A percentile compares a stretch with the other conserved stretches of the same genome.
Evolutionary conservation across 495 filamentous ascomycete genomes (phyloP).

Genomic region (Choiromyces venosus): DNA sequence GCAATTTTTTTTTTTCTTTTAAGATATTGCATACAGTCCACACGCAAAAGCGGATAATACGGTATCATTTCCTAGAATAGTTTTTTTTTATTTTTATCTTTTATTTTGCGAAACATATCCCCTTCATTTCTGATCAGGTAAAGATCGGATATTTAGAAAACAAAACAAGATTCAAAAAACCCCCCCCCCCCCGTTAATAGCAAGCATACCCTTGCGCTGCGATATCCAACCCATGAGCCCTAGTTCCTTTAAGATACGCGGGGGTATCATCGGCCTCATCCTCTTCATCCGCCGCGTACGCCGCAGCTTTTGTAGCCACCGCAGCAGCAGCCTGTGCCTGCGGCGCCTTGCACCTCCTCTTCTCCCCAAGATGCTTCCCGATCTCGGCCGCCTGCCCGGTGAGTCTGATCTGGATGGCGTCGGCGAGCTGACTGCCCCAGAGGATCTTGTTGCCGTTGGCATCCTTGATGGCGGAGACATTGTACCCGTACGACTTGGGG

Average conservation of each 20-base stretch:
- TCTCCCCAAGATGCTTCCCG: background rate
- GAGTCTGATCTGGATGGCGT: constrained; percentile 13
- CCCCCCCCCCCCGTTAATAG: background rate
- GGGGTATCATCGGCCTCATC: background rate
- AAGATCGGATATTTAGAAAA: background rate
- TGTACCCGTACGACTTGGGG: constrained; percentile 9
- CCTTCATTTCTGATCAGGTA: background rate
- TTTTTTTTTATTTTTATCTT: too few species aligned
- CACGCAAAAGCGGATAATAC: too few species aligned
- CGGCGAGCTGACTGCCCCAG: constrained; percentile 19
- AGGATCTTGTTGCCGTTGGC: constrained; percentile 9
- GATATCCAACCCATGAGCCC: background rate
- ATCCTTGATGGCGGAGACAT: constrained; percentile 17
- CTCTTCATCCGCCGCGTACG: too few species aligned
- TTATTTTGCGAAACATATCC: background rate
- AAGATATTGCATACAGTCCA: background rate
- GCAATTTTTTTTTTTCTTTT: too few species aligned
- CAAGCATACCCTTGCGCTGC: background rate
- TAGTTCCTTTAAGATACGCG: background rate
- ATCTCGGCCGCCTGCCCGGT: constrained; percentile 9
- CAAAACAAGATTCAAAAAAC: background rate
- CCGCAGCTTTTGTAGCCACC: too few species aligned
- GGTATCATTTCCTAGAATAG: too few species aligned
- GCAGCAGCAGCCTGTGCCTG: background rate
- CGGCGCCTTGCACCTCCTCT: background rate